Percentiles rank a stretch among this genome's conserved stretches.
These are phyloP conservation scores for Calocera cornea DNA, from an alignment of 768 basidiomycete genomes.

Conservation along the genomic window DNA sequence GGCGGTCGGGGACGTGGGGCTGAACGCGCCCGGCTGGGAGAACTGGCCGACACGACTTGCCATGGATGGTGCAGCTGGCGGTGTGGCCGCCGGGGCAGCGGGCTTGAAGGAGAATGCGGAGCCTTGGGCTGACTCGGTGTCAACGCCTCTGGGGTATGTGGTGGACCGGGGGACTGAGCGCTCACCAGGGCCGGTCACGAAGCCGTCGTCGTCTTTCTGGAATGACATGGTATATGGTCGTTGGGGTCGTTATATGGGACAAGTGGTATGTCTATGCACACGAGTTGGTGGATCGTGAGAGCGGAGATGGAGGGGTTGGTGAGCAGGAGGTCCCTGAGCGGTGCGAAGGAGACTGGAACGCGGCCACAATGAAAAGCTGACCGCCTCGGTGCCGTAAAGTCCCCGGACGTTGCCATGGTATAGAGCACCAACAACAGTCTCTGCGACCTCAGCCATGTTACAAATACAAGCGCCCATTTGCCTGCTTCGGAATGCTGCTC, in stretches of 20 bases:
- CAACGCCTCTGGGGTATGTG: too few relatives aligned
- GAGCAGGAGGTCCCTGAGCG: too few relatives aligned
- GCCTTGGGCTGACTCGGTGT: background rate
- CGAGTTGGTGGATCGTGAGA: background rate
- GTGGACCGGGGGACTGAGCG: too few relatives aligned
- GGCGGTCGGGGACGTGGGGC: background rate
- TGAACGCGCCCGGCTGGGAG: background rate
- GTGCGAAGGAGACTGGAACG: background rate
- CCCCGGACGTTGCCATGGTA: too few relatives aligned
- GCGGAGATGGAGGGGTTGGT: background rate
- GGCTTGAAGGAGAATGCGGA: background rate
- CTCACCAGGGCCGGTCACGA: background rate
- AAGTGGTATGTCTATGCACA: background rate
- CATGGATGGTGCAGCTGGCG: background rate
- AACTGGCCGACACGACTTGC: background rate
- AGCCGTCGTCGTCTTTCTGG: background rate
- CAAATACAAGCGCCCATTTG: too few relatives aligned
- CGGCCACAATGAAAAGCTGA: background rate
- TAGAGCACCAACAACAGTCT: too few relatives aligned
- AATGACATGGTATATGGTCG: slow-evolving; percentile 3
- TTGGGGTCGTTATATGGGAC: background rate
- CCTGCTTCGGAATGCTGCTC: too few relatives aligned
- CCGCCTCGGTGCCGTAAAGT: too few relatives aligned
- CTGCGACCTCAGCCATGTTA: too few relatives aligned
- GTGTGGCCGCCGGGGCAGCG: background rate